A percentile compares a stretch with the other conserved stretches of the same genome.
These are phyloP conservation scores for Spergularia azorica DNA, from an alignment of 179 eudicot species.

Conservation along the genomic window DNA sequence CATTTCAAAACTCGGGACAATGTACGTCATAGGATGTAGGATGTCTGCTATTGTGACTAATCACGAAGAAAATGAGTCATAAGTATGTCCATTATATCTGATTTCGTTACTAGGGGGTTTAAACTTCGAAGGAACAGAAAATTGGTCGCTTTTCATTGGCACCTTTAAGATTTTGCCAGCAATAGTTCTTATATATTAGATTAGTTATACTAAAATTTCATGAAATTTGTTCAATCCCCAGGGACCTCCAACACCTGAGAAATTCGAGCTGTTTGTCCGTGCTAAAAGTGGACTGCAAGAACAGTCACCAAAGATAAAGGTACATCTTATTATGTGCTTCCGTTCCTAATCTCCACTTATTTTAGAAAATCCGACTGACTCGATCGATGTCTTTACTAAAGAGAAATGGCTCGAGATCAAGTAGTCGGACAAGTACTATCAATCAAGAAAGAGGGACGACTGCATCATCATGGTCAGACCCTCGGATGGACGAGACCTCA, in stretches of 20 bases:
- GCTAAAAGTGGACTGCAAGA: constrained; percentile 42
- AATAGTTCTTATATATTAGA: background rate
- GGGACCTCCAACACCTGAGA: constrained; percentile 92
- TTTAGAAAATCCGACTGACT: background rate
- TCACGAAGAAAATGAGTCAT: background rate
- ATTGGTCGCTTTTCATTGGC: no score
- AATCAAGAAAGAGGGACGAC: constrained; percentile 27
- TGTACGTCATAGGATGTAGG: background rate
- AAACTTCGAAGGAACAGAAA: no score
- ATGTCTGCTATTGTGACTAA: background rate
- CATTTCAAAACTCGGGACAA: no score
- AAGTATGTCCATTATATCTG: no score
- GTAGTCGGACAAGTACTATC: constrained; percentile 19
- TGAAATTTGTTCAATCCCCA: constrained; percentile 22
- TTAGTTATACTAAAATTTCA: background rate
- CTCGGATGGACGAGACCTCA: constrained; percentile 28
- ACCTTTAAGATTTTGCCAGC: no score
- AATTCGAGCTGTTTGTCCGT: constrained; percentile 54
- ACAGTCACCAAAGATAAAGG: constrained; percentile 52
- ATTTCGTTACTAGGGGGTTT: no score
- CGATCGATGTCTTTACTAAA: constrained; percentile 20
- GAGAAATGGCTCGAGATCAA: constrained; percentile 57
- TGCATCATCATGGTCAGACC: constrained; percentile 41
- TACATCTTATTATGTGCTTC: constrained; percentile 1
- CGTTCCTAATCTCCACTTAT: background rate